Base-by-base conservation (phyloP, 768 basidiomycete genomes). In the Calvatia gigantea region DNA sequence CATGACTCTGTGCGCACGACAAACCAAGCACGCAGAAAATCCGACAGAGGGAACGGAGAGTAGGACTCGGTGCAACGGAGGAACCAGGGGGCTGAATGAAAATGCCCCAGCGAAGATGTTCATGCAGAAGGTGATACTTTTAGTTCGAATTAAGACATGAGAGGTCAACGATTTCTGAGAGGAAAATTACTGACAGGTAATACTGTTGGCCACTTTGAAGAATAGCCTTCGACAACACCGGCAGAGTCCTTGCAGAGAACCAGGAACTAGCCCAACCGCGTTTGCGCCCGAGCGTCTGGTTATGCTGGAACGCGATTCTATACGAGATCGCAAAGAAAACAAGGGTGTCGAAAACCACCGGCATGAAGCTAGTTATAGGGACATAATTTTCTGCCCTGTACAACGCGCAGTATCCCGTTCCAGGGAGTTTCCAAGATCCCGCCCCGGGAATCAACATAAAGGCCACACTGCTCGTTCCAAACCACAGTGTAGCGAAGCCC, bases 241-340 rank as follows among this genome's bases (percentile, higher is more conserved):
- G 63, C 3, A 68, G 59, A 15, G 51, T 51, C 29, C 59, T 54
- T 14, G 65, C 66, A 2, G 64, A 51, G 2, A 67, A n/a, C 9
- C 11, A 66, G 57, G 3, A 52, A 56, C 8, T 46, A n/a, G n/a
- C n/a, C n/a, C n/a, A n/a, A n/a, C n/a, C 59, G 38, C 61, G 51
- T 2, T 42, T 43, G 8, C 50, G 5, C n/a, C 46, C 43, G 23
- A 54, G 53, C 7, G 57, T 61, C 0, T 54, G 35, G 28, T 53
- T 15, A 32, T 53, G 28, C 39, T 57, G 58, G 63, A 47, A 54
- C 57, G 64, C 64, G 57, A 63, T 43, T 43, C 56, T 55, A 39
- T 60, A 70, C 1, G 70, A 70, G 32, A 75, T 70, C 6, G 67
- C 70, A 2, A 75, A 32, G 58, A 72, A 73, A 14, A 75, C 65